Evolutionary conservation across 2,329 filamentous ascomycete species (phyloP), one percentile per base, ranked within the genome.

Genomic region (Claviceps citrina): DNA sequence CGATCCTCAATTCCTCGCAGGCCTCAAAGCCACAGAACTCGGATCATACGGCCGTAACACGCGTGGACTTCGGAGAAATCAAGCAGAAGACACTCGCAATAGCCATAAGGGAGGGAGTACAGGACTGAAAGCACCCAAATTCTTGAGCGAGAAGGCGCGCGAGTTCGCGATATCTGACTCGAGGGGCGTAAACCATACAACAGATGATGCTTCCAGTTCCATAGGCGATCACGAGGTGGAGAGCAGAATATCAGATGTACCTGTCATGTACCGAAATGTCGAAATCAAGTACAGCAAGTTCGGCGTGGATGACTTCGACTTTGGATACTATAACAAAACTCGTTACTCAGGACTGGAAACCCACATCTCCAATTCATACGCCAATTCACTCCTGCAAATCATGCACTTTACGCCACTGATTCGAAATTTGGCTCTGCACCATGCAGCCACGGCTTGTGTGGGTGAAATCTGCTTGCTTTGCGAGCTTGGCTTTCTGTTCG

Each of bases 231-330:
- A 75, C 41, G 78, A 81, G 40, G 66, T 89, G 3, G 79, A 83
- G 45, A 80, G 81, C 47, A 73, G 81, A 41, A 82, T 84, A 47
- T 76, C 81, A 31, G 86, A 94, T 42, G 81, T 91, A 4, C 82
- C 89, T 18, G 73, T 83, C 7, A 84, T 91, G 65, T 98, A 98
- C 58, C 79, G 83, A 47, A 87, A 86, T 51, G 83, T 95, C 9
- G 89, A 96, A 58, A 98, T 98, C 63, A 95, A 95, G 57, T 98
- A 96, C 65, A 95, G 89, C 68, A 93, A 86, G 56, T 98, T 95
- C 59, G 91, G 91, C 16, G 86, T 98, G n/a, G 89, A 96, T 53
- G 93, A 98, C 59, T 98, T 98, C 57, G 91, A 98, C 59, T 98
- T 98, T 61, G 81, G 82, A 42, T 96, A 84, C 58, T 98, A 93